A percentile compares a stretch with the other conserved stretches of the same genome.
Evolutionary conservation across 306 rosid species (phyloP).

Genomic region (Mimosa pudica): DNA sequence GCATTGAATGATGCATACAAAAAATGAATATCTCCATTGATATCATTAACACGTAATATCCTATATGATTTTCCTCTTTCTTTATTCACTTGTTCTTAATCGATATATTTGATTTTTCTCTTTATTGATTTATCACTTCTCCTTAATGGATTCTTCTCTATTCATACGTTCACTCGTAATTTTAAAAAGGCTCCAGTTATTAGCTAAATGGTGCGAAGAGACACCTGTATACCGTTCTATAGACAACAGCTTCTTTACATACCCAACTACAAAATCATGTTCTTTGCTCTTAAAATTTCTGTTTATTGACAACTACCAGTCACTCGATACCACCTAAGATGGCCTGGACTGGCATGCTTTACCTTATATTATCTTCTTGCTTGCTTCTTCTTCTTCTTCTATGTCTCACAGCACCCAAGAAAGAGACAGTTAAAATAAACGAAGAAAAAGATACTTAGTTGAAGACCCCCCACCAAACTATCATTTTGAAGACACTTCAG

Average conservation of each 20-base stretch:
- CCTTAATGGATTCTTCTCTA: not conserved
- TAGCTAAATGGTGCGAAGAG: not conserved
- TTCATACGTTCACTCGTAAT: not conserved
- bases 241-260: conserved; percentile 63
- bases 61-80: too few relatives aligned
- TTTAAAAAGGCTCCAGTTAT: too few relatives aligned
- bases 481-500: conserved; percentile 85
- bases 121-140: not conserved
- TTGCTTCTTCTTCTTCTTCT: conserved; percentile 23
- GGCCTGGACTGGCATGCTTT: conserved; percentile 95
- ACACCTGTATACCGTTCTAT: conserved; percentile 37
- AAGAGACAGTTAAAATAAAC: not conserved
- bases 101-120: too few relatives aligned
- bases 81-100: too few relatives aligned
- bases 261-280: conserved; percentile 44
- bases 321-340: conserved; percentile 63
- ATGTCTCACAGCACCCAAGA: conserved; percentile 48
- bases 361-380: conserved; percentile 25
- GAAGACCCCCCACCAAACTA: conserved; percentile 33
- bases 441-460: conserved; percentile 10
- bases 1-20: too few relatives aligned
- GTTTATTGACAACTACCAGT: conserved; percentile 86
- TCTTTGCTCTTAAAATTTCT: conserved; percentile 39
- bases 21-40: too few relatives aligned
- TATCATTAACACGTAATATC: too few relatives aligned